These are phyloP conservation scores for Linum usitatissimum DNA, from an alignment of 345 rosid genomes.

Conservation along the genomic window DNA sequence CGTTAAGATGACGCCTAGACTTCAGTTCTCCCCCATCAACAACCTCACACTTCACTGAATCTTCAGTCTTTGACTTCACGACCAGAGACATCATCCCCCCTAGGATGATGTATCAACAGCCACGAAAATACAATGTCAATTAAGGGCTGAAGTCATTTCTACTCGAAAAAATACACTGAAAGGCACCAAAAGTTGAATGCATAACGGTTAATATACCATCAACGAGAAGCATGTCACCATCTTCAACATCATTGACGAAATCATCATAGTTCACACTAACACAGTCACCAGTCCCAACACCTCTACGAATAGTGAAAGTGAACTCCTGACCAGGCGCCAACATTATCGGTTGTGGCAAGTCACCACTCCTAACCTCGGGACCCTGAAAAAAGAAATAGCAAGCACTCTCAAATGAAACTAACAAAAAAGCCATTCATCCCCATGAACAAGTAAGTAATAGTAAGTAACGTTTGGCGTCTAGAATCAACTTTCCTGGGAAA, in stretches of 20 bases:
- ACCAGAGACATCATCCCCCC: slow-evolving; percentile 97
- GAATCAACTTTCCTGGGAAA: too few relatives aligned
- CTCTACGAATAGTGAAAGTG: slow-evolving; percentile 83
- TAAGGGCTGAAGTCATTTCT: not conserved
- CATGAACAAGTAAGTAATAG: slow-evolving; percentile 2
- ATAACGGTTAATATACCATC: slow-evolving; percentile 45
- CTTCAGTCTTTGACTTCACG: slow-evolving; percentile 91
- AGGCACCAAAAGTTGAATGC: not conserved
- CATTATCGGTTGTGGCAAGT: slow-evolving; percentile 82
- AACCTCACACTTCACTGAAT: slow-evolving; percentile 88
- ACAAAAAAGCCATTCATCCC: not conserved
- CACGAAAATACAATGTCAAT: slow-evolving; percentile 1
- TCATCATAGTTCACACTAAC: slow-evolving; percentile 98
- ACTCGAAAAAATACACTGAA: not conserved
- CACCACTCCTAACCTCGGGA: slow-evolving; percentile 98
- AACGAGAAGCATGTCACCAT: slow-evolving; percentile 95
- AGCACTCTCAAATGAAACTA: not conserved
- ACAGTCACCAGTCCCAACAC: slow-evolving; percentile 73
- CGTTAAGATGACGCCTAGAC: slow-evolving; percentile 94
- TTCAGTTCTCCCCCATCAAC: slow-evolving; percentile 98
- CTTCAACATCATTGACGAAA: slow-evolving; percentile 86
- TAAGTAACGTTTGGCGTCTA: too few relatives aligned
- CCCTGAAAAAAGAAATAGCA: slow-evolving; percentile 42
- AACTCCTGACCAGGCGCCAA: slow-evolving; percentile 75
- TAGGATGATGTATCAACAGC: slow-evolving; percentile 22